Conservation (phyloP, 139 green algal species). For the Chlorella sp. region DNA sequence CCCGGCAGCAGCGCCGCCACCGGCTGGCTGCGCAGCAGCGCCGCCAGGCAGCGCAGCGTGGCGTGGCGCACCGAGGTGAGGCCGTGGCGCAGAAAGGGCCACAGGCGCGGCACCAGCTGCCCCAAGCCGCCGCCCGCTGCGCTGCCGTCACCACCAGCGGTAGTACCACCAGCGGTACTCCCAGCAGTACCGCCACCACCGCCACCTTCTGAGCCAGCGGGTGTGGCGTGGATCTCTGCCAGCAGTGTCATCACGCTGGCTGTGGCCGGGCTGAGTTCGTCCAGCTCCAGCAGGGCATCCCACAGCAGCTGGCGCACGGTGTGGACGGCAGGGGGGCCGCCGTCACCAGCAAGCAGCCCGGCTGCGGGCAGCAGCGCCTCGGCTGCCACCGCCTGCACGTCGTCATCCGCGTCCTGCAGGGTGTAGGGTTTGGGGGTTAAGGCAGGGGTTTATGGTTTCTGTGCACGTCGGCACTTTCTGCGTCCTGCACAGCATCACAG, state of each 20-base stretch:
- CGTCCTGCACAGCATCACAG: too few species aligned
- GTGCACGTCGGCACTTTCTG: too few species aligned
- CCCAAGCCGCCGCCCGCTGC: constrained; percentile 24
- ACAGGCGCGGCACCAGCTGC: constrained; percentile 69
- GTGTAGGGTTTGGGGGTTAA: neutral
- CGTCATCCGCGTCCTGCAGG: constrained; percentile 82
- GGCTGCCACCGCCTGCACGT: constrained; percentile 92
- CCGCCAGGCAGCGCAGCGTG: constrained; percentile 65
- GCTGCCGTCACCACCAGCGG: too few species aligned
- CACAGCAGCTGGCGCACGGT: constrained; percentile 66
- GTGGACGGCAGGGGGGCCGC: constrained; percentile 40
- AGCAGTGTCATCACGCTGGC: constrained; percentile 81
- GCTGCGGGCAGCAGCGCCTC: constrained; percentile 88
- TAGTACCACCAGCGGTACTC: too few species aligned
- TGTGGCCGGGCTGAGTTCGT: constrained; percentile 87
- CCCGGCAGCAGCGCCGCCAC: constrained; percentile 50
- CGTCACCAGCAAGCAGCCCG: constrained; percentile 45
- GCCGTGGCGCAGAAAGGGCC: constrained; percentile 84
- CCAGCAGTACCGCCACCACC: too few species aligned
- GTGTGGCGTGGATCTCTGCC: constrained; percentile 65
- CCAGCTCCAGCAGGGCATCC: constrained; percentile 79
- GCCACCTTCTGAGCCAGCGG: neutral
- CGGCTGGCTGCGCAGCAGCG: constrained; percentile 49
- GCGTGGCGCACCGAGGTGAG: constrained; percentile 78
- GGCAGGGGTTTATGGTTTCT: too few species aligned